Base-by-base conservation (phyloP, 129 eudicot genomes). In the Flaveria ramosissima region DNA sequence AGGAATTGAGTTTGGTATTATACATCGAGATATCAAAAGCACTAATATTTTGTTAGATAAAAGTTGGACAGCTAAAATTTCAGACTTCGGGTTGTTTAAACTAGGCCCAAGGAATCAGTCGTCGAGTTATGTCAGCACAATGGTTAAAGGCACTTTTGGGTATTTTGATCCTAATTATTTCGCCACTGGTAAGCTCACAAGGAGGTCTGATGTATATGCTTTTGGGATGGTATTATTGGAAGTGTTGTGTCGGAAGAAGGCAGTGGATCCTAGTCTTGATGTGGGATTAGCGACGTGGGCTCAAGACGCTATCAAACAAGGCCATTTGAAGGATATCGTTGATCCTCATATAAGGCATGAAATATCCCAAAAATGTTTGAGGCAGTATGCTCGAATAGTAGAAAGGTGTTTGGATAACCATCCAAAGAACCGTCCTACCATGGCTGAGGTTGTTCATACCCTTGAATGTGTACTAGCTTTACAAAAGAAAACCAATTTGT, bases 11-110 rank as follows among this genome's bases (percentile, higher is more conserved):
- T 56, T 20, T 56, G 30, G 63, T 20, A 56, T 56, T 8, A 56
- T 56, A 56, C 63, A 56, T 4, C 15, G 30, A 19, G 63, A 56
- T 56, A 26, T 56, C 3, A 56, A 56, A 1, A 56, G 63, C 13
- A 8, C 30, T 2, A 56, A 56, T 20, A 56, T 56, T 8, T 20
- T 56, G 63, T 56, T 56, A 56, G 30, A 56, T 19, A 5, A 56
- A 20, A 56, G 15, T 2, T 20, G 63, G 63, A 13, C 30, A 7
- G 63, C 63, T 20, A 20, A 56, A 56, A 19, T 56, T 20, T 56
- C 63, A 8, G 63, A 56, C 9, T 56, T 56, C 63, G 30, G 63
- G 63, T 56, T 56, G 63, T 56, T 26, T 20, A 56, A 20, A 56
- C 20, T 56, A 20, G 9, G 63, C 14, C 63, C 63, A 20, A 56